phyloP scores from a whole-genome alignment of 345 rosid genomes.

The Rhizophora mangle region DNA sequence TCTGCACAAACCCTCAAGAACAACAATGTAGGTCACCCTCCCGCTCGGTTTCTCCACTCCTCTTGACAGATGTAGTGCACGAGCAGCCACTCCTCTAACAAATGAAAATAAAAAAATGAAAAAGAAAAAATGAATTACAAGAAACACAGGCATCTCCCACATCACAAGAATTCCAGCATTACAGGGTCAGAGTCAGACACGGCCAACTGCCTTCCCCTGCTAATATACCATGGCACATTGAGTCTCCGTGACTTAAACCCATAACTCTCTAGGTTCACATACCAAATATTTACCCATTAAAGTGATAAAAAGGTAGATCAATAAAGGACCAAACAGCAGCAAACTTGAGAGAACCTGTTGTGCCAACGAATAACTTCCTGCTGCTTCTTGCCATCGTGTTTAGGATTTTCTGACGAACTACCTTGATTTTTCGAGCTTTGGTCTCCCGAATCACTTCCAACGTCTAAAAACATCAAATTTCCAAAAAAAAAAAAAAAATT shows the following conservation, averaged over 20 bases:
- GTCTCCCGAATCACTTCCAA: conserved; percentile 66
- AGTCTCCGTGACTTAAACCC: too few species aligned
- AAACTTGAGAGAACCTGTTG: conserved; percentile 48
- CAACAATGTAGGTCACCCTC: conserved; percentile 93
- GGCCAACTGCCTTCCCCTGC: too few species aligned
- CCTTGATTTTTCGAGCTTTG: conserved; percentile 52
- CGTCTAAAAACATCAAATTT: conserved; percentile 35
- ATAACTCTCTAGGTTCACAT: too few species aligned
- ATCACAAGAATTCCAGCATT: too few species aligned
- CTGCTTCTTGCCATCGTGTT: conserved; percentile 74
- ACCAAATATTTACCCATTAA: background rate
- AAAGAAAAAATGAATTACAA: background rate
- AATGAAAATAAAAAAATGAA: conserved; percentile 7
- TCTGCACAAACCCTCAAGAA: conserved; percentile 95
- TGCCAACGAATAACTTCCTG: conserved; percentile 89
- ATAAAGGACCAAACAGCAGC: background rate
- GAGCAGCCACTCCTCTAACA: conserved; percentile 94
- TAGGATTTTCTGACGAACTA: conserved; percentile 63
- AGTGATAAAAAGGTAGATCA: background rate
- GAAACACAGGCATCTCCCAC: conserved; percentile 8
- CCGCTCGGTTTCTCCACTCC: conserved; percentile 99
- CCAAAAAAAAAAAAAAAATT: background rate
- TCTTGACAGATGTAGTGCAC: conserved; percentile 93
- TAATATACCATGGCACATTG: too few species aligned
- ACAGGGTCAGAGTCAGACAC: too few species aligned